These are phyloP conservation scores for Circinella umbellata DNA, from an alignment of 371 early-diverging fungal genomes.

Conservation along the genomic window DNA sequence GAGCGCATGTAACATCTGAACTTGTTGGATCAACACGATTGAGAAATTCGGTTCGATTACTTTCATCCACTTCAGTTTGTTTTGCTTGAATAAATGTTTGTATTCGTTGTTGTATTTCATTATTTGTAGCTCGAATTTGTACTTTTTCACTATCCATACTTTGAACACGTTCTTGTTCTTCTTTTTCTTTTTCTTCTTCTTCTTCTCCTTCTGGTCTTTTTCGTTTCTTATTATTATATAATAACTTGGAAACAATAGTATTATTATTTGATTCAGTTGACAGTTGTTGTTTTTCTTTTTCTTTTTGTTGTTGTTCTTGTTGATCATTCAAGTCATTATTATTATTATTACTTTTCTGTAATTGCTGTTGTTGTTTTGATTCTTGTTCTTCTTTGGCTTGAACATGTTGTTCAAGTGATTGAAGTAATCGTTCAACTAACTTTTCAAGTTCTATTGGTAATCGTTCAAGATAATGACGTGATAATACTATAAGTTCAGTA, in stretches of 20 bases:
- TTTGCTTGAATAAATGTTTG: slow-evolving; percentile 64
- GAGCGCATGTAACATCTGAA: slow-evolving; percentile 61
- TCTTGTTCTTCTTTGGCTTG: slow-evolving; percentile 25
- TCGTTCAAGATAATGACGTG: slow-evolving; percentile 34
- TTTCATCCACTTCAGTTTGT: slow-evolving; percentile 68
- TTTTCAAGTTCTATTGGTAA: slow-evolving; percentile 40
- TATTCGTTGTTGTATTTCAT: slow-evolving; percentile 55
- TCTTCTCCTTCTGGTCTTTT: slow-evolving; percentile 16
- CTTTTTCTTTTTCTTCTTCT: slow-evolving; percentile 20
- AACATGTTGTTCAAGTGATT: slow-evolving; percentile 39
- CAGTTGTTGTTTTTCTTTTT: background rate
- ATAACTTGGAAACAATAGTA: background rate
- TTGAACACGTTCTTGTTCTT: slow-evolving; percentile 31
- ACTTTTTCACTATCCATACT: slow-evolving; percentile 48
- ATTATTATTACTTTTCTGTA: background rate
- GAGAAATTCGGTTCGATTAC: slow-evolving; percentile 74
- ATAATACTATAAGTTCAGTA: slow-evolving; percentile 42
- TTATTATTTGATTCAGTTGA: no score
- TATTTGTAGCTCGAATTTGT: slow-evolving; percentile 50
- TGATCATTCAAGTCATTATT: background rate
- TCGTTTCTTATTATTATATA: slow-evolving; percentile 24
- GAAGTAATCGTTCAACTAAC: slow-evolving; percentile 38
- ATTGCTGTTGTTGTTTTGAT: background rate
- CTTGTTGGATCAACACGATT: slow-evolving; percentile 45
- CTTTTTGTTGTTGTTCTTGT: background rate